Conservation (phyloP, 148 eudicot genomes). For the Rhododendron mucronatum region DNA sequence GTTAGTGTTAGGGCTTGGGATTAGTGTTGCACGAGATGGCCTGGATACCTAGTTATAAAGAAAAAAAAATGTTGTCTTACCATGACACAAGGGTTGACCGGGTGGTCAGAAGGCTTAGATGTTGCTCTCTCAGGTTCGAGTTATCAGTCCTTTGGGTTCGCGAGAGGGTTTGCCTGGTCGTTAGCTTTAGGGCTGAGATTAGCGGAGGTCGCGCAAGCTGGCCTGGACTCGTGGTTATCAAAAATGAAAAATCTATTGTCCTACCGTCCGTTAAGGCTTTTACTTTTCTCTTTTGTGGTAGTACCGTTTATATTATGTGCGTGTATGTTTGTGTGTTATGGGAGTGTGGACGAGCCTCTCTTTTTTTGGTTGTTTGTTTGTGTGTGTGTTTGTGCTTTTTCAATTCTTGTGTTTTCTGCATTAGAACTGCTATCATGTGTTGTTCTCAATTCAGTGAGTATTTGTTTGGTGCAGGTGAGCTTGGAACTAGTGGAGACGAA, state of each 20-base stretch:
- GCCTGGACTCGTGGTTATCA: background rate
- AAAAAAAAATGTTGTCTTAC: too few species aligned
- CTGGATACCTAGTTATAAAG: too few species aligned
- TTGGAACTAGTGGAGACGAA: constrained; percentile 46
- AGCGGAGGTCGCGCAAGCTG: background rate
- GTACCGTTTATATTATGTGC: background rate
- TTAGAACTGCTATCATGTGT: background rate
- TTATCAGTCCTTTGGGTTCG: background rate
- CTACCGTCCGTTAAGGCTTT: background rate
- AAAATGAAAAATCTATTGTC: background rate
- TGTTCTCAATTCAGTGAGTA: background rate
- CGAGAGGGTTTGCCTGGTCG: background rate
- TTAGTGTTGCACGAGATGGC: too few species aligned
- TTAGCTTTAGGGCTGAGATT: background rate
- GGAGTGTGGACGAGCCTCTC: background rate
- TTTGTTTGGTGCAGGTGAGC: constrained; percentile 34
- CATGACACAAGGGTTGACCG: too few species aligned
- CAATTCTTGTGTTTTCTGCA: background rate
- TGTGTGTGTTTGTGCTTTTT: background rate
- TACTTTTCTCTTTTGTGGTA: background rate
- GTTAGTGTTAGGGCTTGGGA: too few species aligned
- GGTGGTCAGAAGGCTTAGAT: background rate
- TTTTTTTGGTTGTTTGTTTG: too few species aligned
- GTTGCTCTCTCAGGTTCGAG: background rate
- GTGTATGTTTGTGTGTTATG: background rate